Conservation (phyloP, 1,284 basidiomycete genomes). For the Mycocalia duriaeana region DNA sequence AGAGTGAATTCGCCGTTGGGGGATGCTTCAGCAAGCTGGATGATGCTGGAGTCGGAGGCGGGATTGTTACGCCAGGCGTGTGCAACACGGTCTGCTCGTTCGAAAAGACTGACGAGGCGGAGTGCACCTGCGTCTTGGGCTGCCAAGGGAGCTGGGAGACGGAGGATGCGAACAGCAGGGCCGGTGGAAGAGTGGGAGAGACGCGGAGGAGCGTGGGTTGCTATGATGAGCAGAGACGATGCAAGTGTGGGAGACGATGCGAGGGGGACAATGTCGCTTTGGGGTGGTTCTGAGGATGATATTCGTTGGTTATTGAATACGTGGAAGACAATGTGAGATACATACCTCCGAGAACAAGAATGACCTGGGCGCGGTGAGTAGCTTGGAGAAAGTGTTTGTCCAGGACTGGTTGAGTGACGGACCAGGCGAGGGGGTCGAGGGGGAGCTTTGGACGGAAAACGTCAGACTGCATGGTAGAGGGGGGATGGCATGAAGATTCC, state of each 20-base stretch:
- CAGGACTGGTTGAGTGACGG: conserved; percentile 24
- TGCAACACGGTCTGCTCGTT: conserved; percentile 49
- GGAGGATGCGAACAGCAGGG: conserved; percentile 41
- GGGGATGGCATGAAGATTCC: not conserved
- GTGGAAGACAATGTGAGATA: too few species aligned
- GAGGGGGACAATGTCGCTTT: conserved; percentile 39
- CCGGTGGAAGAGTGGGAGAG: conserved; percentile 20
- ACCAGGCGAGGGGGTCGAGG: conserved; percentile 44
- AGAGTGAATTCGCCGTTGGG: too few species aligned
- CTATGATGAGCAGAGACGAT: conserved; percentile 43
- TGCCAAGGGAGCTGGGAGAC: conserved; percentile 36
- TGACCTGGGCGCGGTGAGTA: conserved; percentile 32
- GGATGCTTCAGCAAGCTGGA: not conserved
- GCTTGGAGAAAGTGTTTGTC: conserved; percentile 18
- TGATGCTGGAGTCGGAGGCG: not conserved
- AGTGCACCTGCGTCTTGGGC: conserved; percentile 44
- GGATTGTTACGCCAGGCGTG: conserved; percentile 35
- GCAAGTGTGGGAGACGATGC: conserved; percentile 40
- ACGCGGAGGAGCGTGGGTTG: conserved; percentile 39
- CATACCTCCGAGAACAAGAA: conserved; percentile 49
- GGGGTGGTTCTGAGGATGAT: conserved; percentile 28
- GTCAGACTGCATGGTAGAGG: conserved; percentile 20
- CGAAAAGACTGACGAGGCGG: conserved; percentile 44
- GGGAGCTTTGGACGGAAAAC: conserved; percentile 48
- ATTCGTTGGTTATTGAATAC: too few species aligned